Evolutionary conservation across 148 eudicot genomes (phyloP).

Genomic region (Simmondsia chinensis): DNA sequence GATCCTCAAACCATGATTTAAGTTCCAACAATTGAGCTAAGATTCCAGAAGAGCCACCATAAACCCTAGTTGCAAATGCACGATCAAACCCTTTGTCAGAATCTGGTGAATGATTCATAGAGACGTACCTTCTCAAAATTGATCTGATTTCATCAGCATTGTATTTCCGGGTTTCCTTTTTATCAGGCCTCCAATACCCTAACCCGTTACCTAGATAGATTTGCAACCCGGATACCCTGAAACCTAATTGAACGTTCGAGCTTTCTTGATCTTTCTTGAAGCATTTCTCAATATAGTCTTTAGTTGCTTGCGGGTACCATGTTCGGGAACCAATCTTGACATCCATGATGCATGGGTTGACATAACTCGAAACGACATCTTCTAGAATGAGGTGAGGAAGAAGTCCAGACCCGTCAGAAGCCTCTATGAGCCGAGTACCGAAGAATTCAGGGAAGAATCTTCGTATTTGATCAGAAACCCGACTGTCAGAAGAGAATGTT

Average conservation of each 20-base stretch:
- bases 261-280: constrained; percentile 47
- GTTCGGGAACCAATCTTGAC: constrained; percentile 87
- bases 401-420: constrained; percentile 75
- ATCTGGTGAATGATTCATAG: constrained; percentile 32
- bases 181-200: constrained; percentile 74
- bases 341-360: constrained; percentile 70
- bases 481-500: constrained; percentile 44
- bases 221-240: constrained; percentile 70
- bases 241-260: constrained; percentile 56
- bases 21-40: constrained; percentile 67
- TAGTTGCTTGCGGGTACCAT: constrained; percentile 61
- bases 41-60: constrained; percentile 67
- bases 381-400: constrained; percentile 68
- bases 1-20: constrained; percentile 93
- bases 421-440: constrained; percentile 60
- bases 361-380: constrained; percentile 30
- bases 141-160: constrained; percentile 47
- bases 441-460: constrained; percentile 63
- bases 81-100: constrained; percentile 30
- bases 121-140: constrained; percentile 59
- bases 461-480: constrained; percentile 45
- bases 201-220: constrained; percentile 26
- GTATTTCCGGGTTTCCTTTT: constrained; percentile 14
- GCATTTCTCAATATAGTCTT: constrained; percentile 65
- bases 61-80: constrained; percentile 46